Base-by-base conservation (phyloP, 371 early-diverging fungal genomes). In the Parasitella parasitica region DNA sequence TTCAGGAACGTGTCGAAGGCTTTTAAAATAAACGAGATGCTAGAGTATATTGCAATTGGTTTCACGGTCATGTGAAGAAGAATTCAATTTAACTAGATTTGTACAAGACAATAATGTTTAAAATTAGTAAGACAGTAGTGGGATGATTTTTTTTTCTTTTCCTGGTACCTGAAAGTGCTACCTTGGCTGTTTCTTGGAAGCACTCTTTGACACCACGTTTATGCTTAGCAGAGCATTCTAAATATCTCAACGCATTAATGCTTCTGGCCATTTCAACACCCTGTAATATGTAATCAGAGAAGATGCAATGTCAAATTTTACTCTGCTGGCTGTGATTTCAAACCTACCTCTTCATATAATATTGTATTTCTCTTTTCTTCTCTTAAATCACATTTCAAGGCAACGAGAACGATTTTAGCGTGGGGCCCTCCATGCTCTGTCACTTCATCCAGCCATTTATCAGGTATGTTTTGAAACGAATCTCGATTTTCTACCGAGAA, bases 1-100 rank as follows among this genome's bases (percentile, higher is more conserved):
- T 91, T 56, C 83, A 83, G 50, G 91, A 89, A 69, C 86, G 88
- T 41, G 73, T 75, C 15, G 75, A 75, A 64, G 64, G 64, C 5
- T 65, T 77, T 67, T 75, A 78, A 61, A 57, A 22, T 38, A 39
- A 9, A 27, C 13, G 36, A 52, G 8, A 36, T 12, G 32, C 53
- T 54, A 64, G 39, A 58, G 59, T 41, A 57, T 46, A 28, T 54
- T 36, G 48, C 61, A 61, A 13, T 35, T 61, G n/a, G 36, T 24
- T 61, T 54, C 48, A 18, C 26, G 18, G 32, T 54, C 48, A 48
- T 61, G 54, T 27, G 55, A 24, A 8, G 41, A 41, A 5, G 46
- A 27, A 36, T 37, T 61, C n/a, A 54, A 22, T 37, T 54, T 61
- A 1, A 61, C 61, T 61, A 48, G 11, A 26, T 51, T 28, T 51